phyloP scores from a whole-genome alignment of 495 filamentous ascomycete species.

The Bombardia bombarda region DNA sequence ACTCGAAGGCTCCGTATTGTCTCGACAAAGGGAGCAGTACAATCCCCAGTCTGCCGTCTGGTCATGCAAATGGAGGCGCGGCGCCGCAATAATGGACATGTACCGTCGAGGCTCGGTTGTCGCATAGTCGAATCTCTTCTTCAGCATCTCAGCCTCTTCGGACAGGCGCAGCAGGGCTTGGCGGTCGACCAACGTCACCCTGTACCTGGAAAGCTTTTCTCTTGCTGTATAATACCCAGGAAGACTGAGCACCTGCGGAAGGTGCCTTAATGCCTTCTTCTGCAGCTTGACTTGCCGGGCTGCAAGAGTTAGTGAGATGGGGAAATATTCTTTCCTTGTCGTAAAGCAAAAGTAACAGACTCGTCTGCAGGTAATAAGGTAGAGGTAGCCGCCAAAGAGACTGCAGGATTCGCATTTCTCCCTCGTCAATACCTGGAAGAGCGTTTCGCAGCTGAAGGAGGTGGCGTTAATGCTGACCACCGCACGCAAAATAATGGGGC shows the following conservation, averaged over 20 bases:
- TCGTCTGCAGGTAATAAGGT: constrained; percentile 6
- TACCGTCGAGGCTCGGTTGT: background rate
- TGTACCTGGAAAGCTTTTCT: background rate
- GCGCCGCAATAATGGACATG: constrained; percentile 1
- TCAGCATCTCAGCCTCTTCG: background rate
- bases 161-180: background rate
- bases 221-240: background rate
- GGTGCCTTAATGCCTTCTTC: background rate
- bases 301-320: constrained; percentile 1
- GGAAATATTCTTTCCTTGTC: constrained; percentile 4
- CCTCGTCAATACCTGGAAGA: constrained; percentile 4
- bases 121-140: background rate
- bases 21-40: background rate
- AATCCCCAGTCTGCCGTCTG: background rate
- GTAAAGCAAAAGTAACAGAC: constrained; percentile 8
- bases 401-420: constrained; percentile 6
- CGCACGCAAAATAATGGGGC: constrained; percentile 4
- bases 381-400: constrained; percentile 6
- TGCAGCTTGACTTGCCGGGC: background rate
- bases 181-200: background rate
- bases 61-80: background rate
- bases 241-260: background rate
- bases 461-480: constrained; percentile 6
- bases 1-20: background rate
- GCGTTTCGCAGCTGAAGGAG: constrained; percentile 5